Evolutionary conservation across 2,329 filamentous ascomycete genomes (phyloP).

Genomic region (Ascochyta pisi): DNA sequence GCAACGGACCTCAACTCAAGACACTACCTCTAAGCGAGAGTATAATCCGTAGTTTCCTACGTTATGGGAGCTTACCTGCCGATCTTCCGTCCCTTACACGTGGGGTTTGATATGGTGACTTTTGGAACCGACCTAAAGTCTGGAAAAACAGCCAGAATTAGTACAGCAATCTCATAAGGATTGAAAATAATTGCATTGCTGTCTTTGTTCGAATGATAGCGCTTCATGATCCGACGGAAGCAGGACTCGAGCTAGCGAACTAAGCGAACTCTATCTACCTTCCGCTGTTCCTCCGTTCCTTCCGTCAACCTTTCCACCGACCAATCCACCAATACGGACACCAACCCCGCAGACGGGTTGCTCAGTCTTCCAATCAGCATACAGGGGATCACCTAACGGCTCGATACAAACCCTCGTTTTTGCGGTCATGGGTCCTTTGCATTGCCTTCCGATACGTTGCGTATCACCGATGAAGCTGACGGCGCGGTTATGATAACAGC

Average conservation of each 20-base stretch:
- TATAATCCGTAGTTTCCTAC: too few species aligned
- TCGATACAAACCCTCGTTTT: not conserved
- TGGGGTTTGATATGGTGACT: too few species aligned
- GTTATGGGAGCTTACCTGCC: too few species aligned
- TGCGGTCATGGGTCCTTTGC: slow-evolving; percentile 1
- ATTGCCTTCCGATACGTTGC: slow-evolving; percentile 11
- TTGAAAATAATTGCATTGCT: not conserved
- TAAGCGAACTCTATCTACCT: slow-evolving; percentile 1
- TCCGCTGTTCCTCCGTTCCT: slow-evolving; percentile 11
- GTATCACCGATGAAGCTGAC: slow-evolving; percentile 9
- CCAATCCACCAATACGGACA: not conserved
- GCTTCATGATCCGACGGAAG: slow-evolving; percentile 9
- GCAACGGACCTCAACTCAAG: too few species aligned
- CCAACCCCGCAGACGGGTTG: not conserved
- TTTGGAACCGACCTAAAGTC: too few species aligned
- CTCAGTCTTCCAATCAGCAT: slow-evolving; percentile 2
- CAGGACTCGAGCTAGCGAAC: not conserved
- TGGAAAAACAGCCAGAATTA: not conserved
- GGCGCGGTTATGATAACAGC: slow-evolving; percentile 8
- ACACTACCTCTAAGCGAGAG: too few species aligned
- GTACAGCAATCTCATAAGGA: not conserved
- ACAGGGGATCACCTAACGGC: not conserved
- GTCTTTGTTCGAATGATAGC: not conserved
- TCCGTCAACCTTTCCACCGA: not conserved
- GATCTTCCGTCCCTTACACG: too few species aligned